Base-by-base conservation (phyloP, 192 early-diverging fungal species). In the Coemansia sp. region DNA sequence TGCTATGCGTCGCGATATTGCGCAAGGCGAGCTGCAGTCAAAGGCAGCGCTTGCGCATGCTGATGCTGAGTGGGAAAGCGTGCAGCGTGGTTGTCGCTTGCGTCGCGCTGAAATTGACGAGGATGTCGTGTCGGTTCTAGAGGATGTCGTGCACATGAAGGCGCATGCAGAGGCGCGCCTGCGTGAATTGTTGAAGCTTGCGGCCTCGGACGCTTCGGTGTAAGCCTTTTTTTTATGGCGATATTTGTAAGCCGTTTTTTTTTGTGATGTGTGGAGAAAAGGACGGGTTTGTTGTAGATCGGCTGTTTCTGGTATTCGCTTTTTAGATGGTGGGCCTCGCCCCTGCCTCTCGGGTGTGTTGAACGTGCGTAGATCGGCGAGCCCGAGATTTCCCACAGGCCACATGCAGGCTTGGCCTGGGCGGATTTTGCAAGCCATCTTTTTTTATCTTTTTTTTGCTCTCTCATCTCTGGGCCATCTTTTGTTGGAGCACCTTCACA, bases 41-140 rank as follows among this genome's bases (percentile, higher is more conserved):
- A 69, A 73, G 72, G 74, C 77, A 1, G 76, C 77, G 50, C 50
- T 76, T 58, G 68, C 77, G 1, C 82, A 84, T 58, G 67, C 74
- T 1, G 82, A 76, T 52, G 70, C 82, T 13, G 82, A 84, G 62
- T 74, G 73, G 74, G 77, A 84, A 47, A 84, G 76, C 59, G 82
- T 84, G 8, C 76, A 76, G 77, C 82, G 77, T 39, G 82, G 82
- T 0, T 79, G 77, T 28, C 67, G 77, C 26, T 26, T 74, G 73
- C 82, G 82, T 8, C 69, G 82, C 11, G 69, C 68, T 0, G 82
- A 84, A 63, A 73, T 84, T 14, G 73, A 68, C 43, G 74, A 84
- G 40, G 77, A 80, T 38, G 73, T 84, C 6, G 77, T 84, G 16
- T 64, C 70, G 7, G 67, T 72, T 23, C 64, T 84, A 3, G 82